Evolutionary conservation across 345 rosid genomes (phyloP).

Genomic region (Ricinus communis): DNA sequence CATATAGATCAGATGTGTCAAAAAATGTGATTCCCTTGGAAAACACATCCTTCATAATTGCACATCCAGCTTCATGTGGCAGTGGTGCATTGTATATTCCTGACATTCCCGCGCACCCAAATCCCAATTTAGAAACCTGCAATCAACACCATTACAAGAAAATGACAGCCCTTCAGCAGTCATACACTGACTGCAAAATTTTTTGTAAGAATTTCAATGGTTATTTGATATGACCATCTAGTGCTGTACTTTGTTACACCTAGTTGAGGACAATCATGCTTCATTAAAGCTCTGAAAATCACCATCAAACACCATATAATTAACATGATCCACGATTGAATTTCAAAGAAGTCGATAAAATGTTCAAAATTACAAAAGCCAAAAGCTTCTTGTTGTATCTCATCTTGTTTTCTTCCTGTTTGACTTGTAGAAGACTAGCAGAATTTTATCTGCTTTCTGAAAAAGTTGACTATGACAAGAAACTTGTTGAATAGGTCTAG

Average conservation of each 20-base stretch:
- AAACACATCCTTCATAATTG: constrained; percentile 37
- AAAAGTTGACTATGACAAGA: not conserved
- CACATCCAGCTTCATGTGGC: constrained; percentile 47
- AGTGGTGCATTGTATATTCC: constrained; percentile 45
- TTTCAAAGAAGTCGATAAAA: too few species aligned
- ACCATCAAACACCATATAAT: not conserved
- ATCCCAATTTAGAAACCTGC: constrained; percentile 51
- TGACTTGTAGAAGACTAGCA: too few species aligned
- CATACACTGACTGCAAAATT: too few species aligned
- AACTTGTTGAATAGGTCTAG: not conserved
- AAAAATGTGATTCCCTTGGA: constrained; percentile 48
- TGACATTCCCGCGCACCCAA: constrained; percentile 51
- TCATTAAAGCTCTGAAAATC: too few species aligned
- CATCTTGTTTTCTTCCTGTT: too few species aligned
- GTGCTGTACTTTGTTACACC: too few species aligned
- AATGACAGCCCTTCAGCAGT: not conserved
- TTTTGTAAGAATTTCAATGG: too few species aligned
- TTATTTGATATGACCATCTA: too few species aligned
- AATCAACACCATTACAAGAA: not conserved
- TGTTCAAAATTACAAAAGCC: too few species aligned
- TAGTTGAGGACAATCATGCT: too few species aligned
- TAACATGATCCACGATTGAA: not conserved
- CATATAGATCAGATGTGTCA: constrained; percentile 46
- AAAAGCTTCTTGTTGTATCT: too few species aligned
- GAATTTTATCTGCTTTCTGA: too few species aligned